A percentile compares a stretch with the other conserved stretches of the same genome.
Conservation (phyloP, 768 basidiomycete species). For the Mycena albidolilacea region DNA sequence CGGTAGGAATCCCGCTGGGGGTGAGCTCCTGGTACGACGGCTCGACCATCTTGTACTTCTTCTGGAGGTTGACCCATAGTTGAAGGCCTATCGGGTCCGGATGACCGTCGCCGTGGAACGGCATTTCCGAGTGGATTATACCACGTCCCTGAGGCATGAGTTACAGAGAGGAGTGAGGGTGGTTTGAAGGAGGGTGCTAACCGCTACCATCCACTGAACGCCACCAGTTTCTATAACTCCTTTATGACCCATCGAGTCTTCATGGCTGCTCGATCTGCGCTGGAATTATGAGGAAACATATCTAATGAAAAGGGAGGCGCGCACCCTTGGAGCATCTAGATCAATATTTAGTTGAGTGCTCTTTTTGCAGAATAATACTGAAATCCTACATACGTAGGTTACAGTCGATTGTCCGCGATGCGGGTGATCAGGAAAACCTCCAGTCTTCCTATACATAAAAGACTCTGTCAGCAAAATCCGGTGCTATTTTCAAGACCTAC, state of each 20-base stretch:
- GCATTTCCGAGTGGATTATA: slow-evolving; percentile 93
- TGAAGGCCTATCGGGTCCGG: slow-evolving; percentile 89
- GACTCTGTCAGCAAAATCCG: slow-evolving; percentile 1
- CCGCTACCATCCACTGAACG: slow-evolving; percentile 90
- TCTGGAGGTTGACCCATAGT: slow-evolving; percentile 89
- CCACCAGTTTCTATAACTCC: slow-evolving; percentile 86
- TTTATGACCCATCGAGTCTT: slow-evolving; percentile 92
- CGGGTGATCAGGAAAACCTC: slow-evolving; percentile 88
- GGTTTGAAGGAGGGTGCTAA: not conserved
- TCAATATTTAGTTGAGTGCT: not conserved
- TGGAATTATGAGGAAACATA: not conserved
- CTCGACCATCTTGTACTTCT: slow-evolving; percentile 87
- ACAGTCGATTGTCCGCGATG: slow-evolving; percentile 92
- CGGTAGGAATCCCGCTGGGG: slow-evolving; percentile 76
- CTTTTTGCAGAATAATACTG: too few species aligned
- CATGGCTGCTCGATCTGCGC: slow-evolving; percentile 79
- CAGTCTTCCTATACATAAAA: slow-evolving; percentile 57
- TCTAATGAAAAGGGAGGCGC: slow-evolving; percentile 8
- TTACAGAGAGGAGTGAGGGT: not conserved
- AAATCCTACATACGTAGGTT: slow-evolving; percentile 76
- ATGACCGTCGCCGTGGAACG: slow-evolving; percentile 74
- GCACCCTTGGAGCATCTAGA: slow-evolving; percentile 81
- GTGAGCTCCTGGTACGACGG: slow-evolving; percentile 89
- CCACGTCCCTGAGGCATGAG: slow-evolving; percentile 64
- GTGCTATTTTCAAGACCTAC: slow-evolving; percentile 55